Evolutionary conservation across 73 alveolate genomes (phyloP), one percentile per base, ranked within the genome.

Genomic region (Paramecium pentaurelia): DNA sequence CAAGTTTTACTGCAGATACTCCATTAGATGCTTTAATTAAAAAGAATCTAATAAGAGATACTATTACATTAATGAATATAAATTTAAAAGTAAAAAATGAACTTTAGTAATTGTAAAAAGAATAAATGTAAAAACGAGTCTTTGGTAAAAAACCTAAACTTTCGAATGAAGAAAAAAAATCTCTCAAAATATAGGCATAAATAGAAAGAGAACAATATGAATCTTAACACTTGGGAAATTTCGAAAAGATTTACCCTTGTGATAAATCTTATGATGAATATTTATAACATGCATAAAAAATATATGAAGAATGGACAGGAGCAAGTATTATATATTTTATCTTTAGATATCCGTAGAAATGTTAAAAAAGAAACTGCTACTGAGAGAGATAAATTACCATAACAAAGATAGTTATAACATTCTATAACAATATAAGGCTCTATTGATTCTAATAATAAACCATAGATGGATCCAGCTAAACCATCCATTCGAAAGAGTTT

Each of bases 1-100:
- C 99, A 18, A 91, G 97, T 58, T 95, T 97, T 45, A 88, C 93
- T 9, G 95, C 96, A 47, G 98, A 97, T 49, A 95, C 98, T 45
- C 97, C 98, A n/a, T 47, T 92, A 12, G 99, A 97, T 94, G 71
- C 92, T 30, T 44, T 92, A 58, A 96, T 96, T 12, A 98, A 98
- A 83, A 92, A 88, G 64, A 86, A 91, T 47, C 60, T 96, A 10
- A 71, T 95, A 11, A 88, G 92, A 12, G 98, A 95, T 42, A 86
- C 98, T 7, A 88, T 95, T 22, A 88, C 40, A 36, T 40, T 96
- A 51, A 93, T 95, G 60, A 92, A 95, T 88, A 51, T 95, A 8
- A 92, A 94, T 32, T 70, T 75, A 11, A 86, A 84, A 27, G 93
- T 86, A 18, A 95, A 93, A 83, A 36, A 73, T 77, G 94, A 87